phyloP scores from a whole-genome alignment of 2,329 filamentous ascomycete genomes.

The Exophiala viscosa region DNA sequence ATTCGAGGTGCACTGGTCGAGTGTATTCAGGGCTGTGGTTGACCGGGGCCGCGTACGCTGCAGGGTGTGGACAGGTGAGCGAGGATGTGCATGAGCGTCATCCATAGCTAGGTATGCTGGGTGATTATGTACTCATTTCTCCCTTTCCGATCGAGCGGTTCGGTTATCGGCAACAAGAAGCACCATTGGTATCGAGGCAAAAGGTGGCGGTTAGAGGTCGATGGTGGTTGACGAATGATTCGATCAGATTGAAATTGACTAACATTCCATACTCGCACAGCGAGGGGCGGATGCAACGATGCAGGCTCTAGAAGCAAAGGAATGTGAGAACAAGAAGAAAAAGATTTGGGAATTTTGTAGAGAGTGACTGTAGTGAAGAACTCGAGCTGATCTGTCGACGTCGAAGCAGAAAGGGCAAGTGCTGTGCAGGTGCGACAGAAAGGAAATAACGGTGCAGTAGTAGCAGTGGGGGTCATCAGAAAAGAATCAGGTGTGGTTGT shows the following conservation, averaged over 20 bases:
- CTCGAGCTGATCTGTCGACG: background rate
- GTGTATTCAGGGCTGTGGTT: constrained; percentile 10
- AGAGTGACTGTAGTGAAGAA: background rate
- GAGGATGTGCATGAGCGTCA: constrained; percentile 19
- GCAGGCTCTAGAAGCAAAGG: constrained; percentile 20
- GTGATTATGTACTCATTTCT: constrained; percentile 19
- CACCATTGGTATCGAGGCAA: constrained; percentile 14
- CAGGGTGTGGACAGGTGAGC: constrained; percentile 10
- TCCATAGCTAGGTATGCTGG: constrained; percentile 13
- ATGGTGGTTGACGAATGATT: constrained; percentile 11
- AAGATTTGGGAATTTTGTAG: background rate
- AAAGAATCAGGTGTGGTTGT: background rate
- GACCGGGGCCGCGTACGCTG: constrained; percentile 15
- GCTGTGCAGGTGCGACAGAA: background rate
- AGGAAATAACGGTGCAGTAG: background rate
- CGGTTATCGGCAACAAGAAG: constrained; percentile 6
- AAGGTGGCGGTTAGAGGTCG: constrained; percentile 1
- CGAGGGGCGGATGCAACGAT: constrained; percentile 8
- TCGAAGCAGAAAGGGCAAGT: constrained; percentile 1
- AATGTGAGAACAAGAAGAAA: constrained; percentile 16
- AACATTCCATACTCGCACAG: constrained; percentile 22
- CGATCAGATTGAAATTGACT: constrained; percentile 14
- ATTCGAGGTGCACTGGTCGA: constrained; percentile 7
- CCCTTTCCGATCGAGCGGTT: constrained; percentile 8
- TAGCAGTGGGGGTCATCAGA: background rate